Evolutionary conservation across 2,329 filamentous ascomycete genomes (phyloP).

Genomic region (Fusarium fujikuroi): DNA sequence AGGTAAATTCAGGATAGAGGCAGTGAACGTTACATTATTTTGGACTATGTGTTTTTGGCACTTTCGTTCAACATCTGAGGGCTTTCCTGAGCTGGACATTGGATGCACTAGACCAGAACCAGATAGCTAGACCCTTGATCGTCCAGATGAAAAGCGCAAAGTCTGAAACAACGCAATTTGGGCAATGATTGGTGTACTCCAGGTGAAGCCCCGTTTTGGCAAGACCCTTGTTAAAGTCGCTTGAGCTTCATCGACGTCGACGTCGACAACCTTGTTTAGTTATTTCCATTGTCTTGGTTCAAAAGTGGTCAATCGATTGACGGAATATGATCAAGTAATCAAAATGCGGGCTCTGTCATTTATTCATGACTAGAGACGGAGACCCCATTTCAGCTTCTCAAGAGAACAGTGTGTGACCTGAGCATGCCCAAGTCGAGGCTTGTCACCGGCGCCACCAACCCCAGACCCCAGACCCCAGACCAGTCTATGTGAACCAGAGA

Average conservation of each 20-base stretch:
- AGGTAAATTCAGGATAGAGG: neutral
- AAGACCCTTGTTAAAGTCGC: neutral
- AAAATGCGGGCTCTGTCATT: too few species aligned
- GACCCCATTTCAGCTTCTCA: too few species aligned
- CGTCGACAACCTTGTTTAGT: neutral
- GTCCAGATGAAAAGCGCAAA: neutral
- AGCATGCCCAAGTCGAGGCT: too few species aligned
- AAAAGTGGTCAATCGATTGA: neutral
- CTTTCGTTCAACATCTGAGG: neutral
- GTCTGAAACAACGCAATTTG: rapidly evolving
- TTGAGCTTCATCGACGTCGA: neutral
- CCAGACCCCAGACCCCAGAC: too few species aligned
- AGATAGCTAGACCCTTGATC: neutral
- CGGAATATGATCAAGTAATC: too few species aligned
- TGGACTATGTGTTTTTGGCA: neutral
- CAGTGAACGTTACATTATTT: too few species aligned
- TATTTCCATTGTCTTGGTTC: neutral
- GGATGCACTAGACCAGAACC: neutral
- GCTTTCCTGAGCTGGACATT: neutral
- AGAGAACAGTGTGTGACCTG: too few species aligned
- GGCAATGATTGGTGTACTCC: neutral
- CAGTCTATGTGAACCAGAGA: too few species aligned
- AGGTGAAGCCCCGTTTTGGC: neutral
- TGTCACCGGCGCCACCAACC: too few species aligned
- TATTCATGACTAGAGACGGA: too few species aligned